Evolutionary conservation across 2,329 filamentous ascomycete genomes (phyloP).

Genomic region (Capronia epimyces): DNA sequence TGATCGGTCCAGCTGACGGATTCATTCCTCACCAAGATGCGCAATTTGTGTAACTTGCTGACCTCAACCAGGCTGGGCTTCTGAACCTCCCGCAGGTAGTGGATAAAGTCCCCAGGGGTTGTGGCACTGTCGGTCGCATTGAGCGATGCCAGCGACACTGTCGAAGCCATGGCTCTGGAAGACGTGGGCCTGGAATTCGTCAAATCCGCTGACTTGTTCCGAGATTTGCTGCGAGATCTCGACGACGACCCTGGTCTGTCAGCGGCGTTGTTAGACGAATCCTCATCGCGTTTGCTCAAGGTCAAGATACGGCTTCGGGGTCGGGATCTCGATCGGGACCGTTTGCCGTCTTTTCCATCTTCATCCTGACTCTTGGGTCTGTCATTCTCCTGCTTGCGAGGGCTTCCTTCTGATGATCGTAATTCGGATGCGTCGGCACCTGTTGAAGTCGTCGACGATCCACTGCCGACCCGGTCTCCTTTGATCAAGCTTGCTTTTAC

Average conservation of each 20-base stretch:
- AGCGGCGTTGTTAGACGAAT: slow-evolving; percentile 72
- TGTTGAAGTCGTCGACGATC: slow-evolving; percentile 45
- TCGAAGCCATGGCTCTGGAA: slow-evolving; percentile 50
- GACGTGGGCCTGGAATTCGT: slow-evolving; percentile 55
- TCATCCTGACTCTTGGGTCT: slow-evolving; percentile 39
- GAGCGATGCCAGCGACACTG: slow-evolving; percentile 49
- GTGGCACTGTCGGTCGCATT: slow-evolving; percentile 65
- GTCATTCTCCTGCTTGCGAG: slow-evolving; percentile 40
- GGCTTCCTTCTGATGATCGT: slow-evolving; percentile 28
- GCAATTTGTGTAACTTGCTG: slow-evolving; percentile 89
- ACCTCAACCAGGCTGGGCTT: slow-evolving; percentile 82
- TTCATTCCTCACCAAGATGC: slow-evolving; percentile 84
- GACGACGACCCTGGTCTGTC: slow-evolving; percentile 53
- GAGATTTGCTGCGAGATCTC: slow-evolving; percentile 37
- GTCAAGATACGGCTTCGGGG: slow-evolving; percentile 74
- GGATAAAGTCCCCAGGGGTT: slow-evolving; percentile 75
- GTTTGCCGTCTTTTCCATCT: slow-evolving; percentile 40
- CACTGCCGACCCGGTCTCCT: slow-evolving; percentile 72
- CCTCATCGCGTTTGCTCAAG: slow-evolving; percentile 60
- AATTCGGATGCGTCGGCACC: slow-evolving; percentile 38
- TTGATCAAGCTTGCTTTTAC: slow-evolving; percentile 96
- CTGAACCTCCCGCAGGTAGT: slow-evolving; percentile 73
- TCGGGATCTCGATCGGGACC: slow-evolving; percentile 42
- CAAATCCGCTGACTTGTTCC: slow-evolving; percentile 65
- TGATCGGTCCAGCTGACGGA: slow-evolving; percentile 92